phyloP scores from a whole-genome alignment of 2,329 filamentous ascomycete genomes.

The Monosporascus sp. region DNA sequence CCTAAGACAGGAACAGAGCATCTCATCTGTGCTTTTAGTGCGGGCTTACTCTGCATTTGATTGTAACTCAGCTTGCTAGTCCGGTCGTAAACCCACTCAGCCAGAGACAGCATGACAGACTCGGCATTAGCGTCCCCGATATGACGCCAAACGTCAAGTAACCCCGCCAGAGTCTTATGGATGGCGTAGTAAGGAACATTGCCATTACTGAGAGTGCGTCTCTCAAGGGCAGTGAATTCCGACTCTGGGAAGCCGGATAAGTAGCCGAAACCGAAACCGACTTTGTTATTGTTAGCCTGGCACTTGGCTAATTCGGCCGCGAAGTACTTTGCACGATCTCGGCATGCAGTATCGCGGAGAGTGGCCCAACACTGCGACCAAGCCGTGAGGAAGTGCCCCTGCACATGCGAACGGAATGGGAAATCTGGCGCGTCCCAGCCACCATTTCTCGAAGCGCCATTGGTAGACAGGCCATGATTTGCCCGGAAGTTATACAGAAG shows the following conservation, averaged over 20 bases:
- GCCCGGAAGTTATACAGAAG: conserved; percentile 44
- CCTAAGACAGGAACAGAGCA: too few relatives aligned
- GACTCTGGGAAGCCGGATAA: conserved; percentile 48
- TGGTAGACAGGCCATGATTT: conserved; percentile 41
- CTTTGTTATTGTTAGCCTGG: conserved; percentile 42
- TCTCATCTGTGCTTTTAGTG: neutral
- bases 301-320: conserved; percentile 44
- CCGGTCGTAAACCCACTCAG: conserved; percentile 43
- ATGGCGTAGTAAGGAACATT: conserved; percentile 50
- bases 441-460: conserved; percentile 39
- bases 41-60: conserved; percentile 38
- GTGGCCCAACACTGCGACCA: conserved; percentile 45
- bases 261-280: conserved; percentile 40
- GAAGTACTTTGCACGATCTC: conserved; percentile 39
- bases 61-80: conserved; percentile 35
- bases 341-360: conserved; percentile 36
- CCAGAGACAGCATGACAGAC: conserved; percentile 38
- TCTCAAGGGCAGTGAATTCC: conserved; percentile 40
- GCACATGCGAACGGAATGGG: conserved; percentile 45
- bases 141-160: conserved; percentile 44
- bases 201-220: conserved; percentile 37
- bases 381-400: conserved; percentile 46
- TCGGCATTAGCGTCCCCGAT: conserved; percentile 37
- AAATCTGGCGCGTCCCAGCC: conserved; percentile 51
- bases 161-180: conserved; percentile 48